A percentile compares a stretch with the other conserved stretches of the same genome.
These are phyloP conservation scores for Phaeolepiota aurea DNA, from an alignment of 768 basidiomycete species.

Conservation along the genomic window DNA sequence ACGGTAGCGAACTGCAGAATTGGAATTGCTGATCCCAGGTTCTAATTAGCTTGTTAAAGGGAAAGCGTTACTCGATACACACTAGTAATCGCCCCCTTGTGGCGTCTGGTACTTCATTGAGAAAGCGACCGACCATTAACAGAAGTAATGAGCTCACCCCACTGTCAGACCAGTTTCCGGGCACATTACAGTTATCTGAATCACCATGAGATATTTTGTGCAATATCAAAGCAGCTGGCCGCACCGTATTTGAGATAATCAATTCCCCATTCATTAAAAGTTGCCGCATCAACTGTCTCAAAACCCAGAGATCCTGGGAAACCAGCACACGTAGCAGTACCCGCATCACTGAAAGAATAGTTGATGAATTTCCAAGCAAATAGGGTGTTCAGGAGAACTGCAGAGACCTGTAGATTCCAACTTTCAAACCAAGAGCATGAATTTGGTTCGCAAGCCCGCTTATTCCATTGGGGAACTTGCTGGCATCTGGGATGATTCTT, in stretches of 20 bases:
- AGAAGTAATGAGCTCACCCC: conserved; percentile 15
- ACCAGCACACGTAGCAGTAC: conserved; percentile 42
- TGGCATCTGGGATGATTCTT: conserved; percentile 38
- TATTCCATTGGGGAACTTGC: conserved; percentile 48
- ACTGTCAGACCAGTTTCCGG: conserved; percentile 39
- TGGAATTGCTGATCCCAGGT: conserved; percentile 34
- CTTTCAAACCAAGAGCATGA: conserved; percentile 37
- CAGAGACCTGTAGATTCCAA: conserved; percentile 41
- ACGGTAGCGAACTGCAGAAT: conserved; percentile 48
- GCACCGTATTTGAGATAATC: conserved; percentile 53
- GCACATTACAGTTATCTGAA: conserved; percentile 47
- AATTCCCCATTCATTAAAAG: conserved; percentile 45
- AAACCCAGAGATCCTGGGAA: conserved; percentile 48
- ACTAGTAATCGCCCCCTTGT: conserved; percentile 40
- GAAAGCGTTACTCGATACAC: conserved; percentile 11
- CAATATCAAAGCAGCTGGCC: conserved; percentile 2
- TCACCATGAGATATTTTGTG: not conserved
- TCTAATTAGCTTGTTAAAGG: not conserved
- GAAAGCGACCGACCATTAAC: not conserved
- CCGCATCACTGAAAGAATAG: conserved; percentile 33
- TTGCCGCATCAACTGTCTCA: conserved; percentile 41
- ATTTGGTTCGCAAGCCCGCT: conserved; percentile 31
- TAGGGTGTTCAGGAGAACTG: not conserved
- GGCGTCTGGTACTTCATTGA: conserved; percentile 20
- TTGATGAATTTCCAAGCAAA: not conserved